Base-by-base conservation (phyloP, 1,284 basidiomycete genomes). In the Polyporus tsugae region DNA sequence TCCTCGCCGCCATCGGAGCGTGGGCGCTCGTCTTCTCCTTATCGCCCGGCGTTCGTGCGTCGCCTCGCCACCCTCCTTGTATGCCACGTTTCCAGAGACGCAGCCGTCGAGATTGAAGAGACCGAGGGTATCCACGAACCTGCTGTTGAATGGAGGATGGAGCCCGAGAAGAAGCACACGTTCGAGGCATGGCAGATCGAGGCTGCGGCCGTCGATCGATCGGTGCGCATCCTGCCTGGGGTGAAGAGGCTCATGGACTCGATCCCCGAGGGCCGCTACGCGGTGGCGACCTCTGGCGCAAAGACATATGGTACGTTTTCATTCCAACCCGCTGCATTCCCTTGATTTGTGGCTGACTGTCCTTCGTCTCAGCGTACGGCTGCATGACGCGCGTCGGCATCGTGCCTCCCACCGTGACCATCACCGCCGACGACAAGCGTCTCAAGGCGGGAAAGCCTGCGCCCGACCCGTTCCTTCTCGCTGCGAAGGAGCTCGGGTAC, bases 381-480 rank as follows among this genome's bases (percentile, higher is more conserved):
- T 91, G 90, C 75, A 89, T 93, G 85, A 85, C 84, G 9, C 88
- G 89, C 67, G 91, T 91, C 53, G 91, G 91, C n/a, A 93, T 94
- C 78, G 84, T 83, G 1, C 90, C 91, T 13, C 92, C 92, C 6
- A 80, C 83, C 44, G 87, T 93, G 38, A 93, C 91, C 38, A 91
- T 94, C 79, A 94, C 92, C 19, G 92, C 91, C 53, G 91, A 93
- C 77, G 92, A 94, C 82, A 88, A 86, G 75, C 87, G 88, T 60
- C 82, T 89, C 70, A 87, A 87, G 75, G 87, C 86, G 0, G 88
- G 88, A 44, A 91, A 91, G 80, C 90, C 90, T 55, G 87, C 88
- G 22, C 90, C 90, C 6, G 89, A 92, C 77, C 91, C 91, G 0
- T 93, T 93, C 85, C 83, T 93, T 66, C 87, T 93, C 66, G 92